Evolutionary conservation across 495 filamentous ascomycete species (phyloP), one percentile per base, ranked within the genome.

Genomic region (Neurospora intermedia): DNA sequence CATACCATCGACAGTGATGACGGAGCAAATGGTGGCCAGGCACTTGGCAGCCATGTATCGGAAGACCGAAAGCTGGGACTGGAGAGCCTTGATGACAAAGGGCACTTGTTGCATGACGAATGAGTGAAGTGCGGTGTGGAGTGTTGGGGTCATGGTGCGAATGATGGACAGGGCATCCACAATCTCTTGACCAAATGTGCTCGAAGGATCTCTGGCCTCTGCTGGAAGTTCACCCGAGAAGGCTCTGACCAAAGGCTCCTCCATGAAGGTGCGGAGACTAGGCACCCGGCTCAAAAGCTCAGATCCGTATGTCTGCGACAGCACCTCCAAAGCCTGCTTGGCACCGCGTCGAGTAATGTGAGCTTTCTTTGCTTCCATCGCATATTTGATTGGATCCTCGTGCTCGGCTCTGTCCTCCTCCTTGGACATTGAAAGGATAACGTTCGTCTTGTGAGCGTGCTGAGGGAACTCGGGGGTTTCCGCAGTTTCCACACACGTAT

Each of bases 41-140:
- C 96, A 98, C 81, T 99, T 99, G 11, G 96, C 96, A 42, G 96
- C 96, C 77, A 94, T 94, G 81, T 99, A 99, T 62, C 96, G 89
- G 81, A 98, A 92, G 0, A 99, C 91, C 13, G 95, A 95, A 10
- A 97, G 86, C 74, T 90, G 87, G 11, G 92, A 97, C 75, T 93
- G 93, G 16, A 99, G 85, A 3, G 92, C 94, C 79, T 91, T 94
- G 79, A 91, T 91, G 70, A 98, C 88, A 66, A 93, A 85, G n/a
- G 96, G 95, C 80, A 98, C 88, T 71, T 97, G 87, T 39, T 87
- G 85, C 78, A 94, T 87, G 41, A 99, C 89, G 82, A 94, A 95
- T 8, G 87, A 81, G 81, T 94, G 85, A 6, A 98, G 84, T 39
- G 87, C 88, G 18, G 87, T 80, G 75, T 96, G 84, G 46, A 98